phyloP scores from a whole-genome alignment of 257 asterid genomes.

The Capsicum chinense region DNA sequence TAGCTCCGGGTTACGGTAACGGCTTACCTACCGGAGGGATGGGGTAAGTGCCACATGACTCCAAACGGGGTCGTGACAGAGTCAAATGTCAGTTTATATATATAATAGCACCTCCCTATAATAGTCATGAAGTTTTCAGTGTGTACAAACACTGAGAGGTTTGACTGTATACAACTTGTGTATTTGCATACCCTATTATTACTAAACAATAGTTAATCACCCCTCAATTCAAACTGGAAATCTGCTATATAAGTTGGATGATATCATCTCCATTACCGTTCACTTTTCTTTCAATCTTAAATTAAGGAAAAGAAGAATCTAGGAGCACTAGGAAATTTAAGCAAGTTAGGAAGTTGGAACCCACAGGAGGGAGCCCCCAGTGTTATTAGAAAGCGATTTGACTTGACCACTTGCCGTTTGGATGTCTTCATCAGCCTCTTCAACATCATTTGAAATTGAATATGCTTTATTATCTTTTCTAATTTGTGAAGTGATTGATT shows the following conservation, averaged over 20 bases:
- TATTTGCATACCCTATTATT: neutral
- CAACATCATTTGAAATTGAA: neutral
- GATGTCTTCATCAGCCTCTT: neutral
- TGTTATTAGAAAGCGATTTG: constrained; percentile 26
- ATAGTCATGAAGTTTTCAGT: too few species aligned
- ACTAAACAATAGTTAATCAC: neutral
- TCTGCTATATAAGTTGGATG: neutral
- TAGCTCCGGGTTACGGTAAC: too few species aligned
- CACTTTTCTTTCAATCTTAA: neutral
- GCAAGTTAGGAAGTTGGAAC: neutral
- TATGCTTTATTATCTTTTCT: neutral
- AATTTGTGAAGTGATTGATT: too few species aligned
- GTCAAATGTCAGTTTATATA: too few species aligned
- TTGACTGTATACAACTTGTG: neutral
- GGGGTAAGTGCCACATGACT: too few species aligned
- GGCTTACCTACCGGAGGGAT: too few species aligned
- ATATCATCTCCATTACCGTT: neutral
- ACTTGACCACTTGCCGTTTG: constrained; percentile 1
- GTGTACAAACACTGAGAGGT: too few species aligned
- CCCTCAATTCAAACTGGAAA: neutral
- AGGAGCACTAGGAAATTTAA: neutral
- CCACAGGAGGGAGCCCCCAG: constrained; percentile 12
- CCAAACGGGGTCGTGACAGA: too few species aligned
- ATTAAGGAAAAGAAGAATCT: neutral
- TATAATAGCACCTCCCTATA: too few species aligned